These are phyloP conservation scores for Fusarium nisikadoi DNA, from an alignment of 2,329 filamentous ascomycete genomes.

Conservation along the genomic window DNA sequence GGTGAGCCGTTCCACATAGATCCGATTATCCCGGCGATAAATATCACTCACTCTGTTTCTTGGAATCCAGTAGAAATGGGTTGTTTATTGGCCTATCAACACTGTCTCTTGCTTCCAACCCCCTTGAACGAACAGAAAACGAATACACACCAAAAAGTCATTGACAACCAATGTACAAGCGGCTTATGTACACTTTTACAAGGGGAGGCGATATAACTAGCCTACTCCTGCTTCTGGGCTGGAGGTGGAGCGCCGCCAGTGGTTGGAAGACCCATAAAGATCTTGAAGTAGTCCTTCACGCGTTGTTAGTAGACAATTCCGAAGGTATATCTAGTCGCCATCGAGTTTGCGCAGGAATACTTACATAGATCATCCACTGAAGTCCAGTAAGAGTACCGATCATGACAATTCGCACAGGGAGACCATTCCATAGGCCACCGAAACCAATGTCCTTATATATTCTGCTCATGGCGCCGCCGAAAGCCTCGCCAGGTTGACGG, in stretches of 20 bases:
- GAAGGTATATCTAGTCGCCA: not conserved
- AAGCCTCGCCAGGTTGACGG: constrained; percentile 79
- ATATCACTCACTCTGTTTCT: not conserved
- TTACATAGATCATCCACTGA: constrained; percentile 92
- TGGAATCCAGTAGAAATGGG: not conserved
- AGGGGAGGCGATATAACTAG: not conserved
- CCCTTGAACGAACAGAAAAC: not conserved
- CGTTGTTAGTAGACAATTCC: constrained; percentile 1
- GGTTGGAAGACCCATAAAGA: constrained; percentile 87
- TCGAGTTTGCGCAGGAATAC: constrained; percentile 39
- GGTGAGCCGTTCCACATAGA: not conserved
- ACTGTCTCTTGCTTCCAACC: not conserved
- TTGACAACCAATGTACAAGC: not conserved
- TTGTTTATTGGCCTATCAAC: constrained; percentile 3
- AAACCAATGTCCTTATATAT: constrained; percentile 93
- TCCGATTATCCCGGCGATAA: not conserved
- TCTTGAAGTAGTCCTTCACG: constrained; percentile 82
- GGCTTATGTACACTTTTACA: not conserved
- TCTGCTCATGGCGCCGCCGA: constrained; percentile 77
- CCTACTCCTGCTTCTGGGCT: constrained; percentile 58
- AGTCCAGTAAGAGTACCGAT: constrained; percentile 83
- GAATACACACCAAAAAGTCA: not conserved
- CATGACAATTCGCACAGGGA: constrained; percentile 89
- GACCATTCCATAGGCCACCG: constrained; percentile 87
- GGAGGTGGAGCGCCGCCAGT: constrained; percentile 75